Base-by-base conservation (phyloP, 176 grass and related monocot species). In the Echinochloa phyllopogon region DNA sequence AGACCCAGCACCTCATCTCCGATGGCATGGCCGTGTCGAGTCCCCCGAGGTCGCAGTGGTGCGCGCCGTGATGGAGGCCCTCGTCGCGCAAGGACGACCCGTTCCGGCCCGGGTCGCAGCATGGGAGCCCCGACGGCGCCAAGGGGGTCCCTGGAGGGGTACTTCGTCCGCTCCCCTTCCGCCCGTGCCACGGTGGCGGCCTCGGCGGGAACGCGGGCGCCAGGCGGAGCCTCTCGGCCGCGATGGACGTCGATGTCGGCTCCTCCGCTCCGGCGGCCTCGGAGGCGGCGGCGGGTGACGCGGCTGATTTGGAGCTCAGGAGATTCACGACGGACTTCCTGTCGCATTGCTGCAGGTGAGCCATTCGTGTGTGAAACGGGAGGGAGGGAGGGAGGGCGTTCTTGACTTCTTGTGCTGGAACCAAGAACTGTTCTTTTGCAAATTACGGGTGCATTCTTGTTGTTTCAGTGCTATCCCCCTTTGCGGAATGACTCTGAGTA, bases 271-370 rank as follows among this genome's bases (percentile, higher is more conserved):
- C 20, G 6, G 47, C 23, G n/a, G 5, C 20, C 29, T 1, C 29
- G 29, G 29, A 33, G 33, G 38, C 36, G 38, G 6, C 20, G 25
- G 38, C 17, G 51, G 78, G 23, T 70, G 38, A 16, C n/a, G 70
- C 37, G 58, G 77, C 62, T 17, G 83, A 85, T 76, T 58, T 66
- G 43, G 91, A 93, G 72, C 76, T 95, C 51, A 93, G 90, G 84
- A 89, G 55, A 66, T 92, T 95, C 67, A 89, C 93, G 17, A 76
- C 76, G 23, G 91, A 90, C 39, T 92, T 98, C 86, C 75, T 95
- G 75, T 88, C 95, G 67, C 67, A 92, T 72, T 98, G 90, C 58
- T 93, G 89, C 93, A 98, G 93, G 93, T 91, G 57, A 83, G 41
- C 3, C 21, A 9, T 56, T 63, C 65, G 8, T 57, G 44, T 53